phyloP scores from a whole-genome alignment of 352 stramenopile species.

The Halophytophthora polymorphica region DNA sequence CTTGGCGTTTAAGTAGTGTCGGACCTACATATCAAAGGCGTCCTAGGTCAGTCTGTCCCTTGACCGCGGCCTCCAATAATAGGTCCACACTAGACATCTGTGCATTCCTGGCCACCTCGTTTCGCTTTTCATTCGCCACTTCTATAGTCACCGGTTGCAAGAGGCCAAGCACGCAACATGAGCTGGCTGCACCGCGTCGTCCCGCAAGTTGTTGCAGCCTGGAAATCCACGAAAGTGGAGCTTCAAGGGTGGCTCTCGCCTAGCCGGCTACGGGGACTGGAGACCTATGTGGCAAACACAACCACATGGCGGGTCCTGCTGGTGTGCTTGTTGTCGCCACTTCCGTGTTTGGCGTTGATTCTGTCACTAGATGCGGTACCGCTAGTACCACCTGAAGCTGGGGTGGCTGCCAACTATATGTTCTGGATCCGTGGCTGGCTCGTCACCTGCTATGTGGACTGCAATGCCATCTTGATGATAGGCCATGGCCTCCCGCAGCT shows the following conservation, averaged over 20 bases:
- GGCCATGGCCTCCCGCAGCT: neutral
- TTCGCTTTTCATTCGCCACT: no score
- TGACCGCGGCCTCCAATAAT: no score
- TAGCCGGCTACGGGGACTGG: neutral
- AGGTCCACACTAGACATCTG: no score
- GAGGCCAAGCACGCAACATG: no score
- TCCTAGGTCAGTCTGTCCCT: no score
- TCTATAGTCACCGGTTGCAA: no score
- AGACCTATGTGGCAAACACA: neutral
- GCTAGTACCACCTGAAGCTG: slow-evolving; percentile 6
- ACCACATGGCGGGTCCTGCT: neutral
- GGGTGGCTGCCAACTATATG: slow-evolving; percentile 1
- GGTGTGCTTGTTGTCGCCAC: neutral
- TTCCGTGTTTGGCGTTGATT: slow-evolving; percentile 2
- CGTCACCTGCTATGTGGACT: slow-evolving; percentile 4
- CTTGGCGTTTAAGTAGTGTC: no score
- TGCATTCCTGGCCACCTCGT: no score
- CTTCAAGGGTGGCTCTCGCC: slow-evolving; percentile 3
- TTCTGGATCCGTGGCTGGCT: slow-evolving; percentile 7
- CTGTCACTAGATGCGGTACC: slow-evolving; percentile 1
- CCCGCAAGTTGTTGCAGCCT: no score
- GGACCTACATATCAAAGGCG: no score
- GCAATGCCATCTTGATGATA: slow-evolving; percentile 1
- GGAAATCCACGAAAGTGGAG: slow-evolving; percentile 6
- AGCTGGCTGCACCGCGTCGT: no score